Conservation (phyloP, 768 basidiomycete species). For the Podaxis sp. region DNA sequence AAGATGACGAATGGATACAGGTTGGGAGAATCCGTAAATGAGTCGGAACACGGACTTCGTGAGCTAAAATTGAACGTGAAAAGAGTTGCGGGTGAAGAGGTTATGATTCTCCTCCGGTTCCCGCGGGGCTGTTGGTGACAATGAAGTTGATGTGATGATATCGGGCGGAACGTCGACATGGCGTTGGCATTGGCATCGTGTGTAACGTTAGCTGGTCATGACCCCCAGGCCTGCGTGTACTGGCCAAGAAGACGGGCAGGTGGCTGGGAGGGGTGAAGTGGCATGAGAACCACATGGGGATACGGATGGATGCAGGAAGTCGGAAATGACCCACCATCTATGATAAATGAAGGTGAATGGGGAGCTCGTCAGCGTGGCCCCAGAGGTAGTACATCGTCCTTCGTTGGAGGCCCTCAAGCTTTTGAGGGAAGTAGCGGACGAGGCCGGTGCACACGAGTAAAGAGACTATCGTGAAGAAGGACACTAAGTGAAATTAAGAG, state of each 20-base stretch:
- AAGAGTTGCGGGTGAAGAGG: not conserved
- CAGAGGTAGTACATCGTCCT: constrained; percentile 48
- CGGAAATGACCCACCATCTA: not conserved
- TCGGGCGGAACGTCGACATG: too few relatives aligned
- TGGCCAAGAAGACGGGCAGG: not conserved
- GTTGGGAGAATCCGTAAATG: not conserved
- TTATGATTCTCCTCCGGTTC: not conserved
- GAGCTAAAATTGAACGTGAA: not conserved
- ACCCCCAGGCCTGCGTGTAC: too few relatives aligned
- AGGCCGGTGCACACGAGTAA: constrained; percentile 39
- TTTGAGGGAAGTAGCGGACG: constrained; percentile 44
- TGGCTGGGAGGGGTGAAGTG: not conserved
- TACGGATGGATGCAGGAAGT: not conserved
- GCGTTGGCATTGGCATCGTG: too few relatives aligned
- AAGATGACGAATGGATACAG: not conserved
- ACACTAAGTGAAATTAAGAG: constrained; percentile 28
- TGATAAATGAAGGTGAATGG: constrained; percentile 1
- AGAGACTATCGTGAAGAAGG: constrained; percentile 37
- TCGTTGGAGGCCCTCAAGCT: constrained; percentile 38
- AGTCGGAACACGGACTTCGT: not conserved
- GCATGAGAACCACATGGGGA: not conserved
- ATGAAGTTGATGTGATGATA: not conserved
- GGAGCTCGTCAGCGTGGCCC: constrained; percentile 40
- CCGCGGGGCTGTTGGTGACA: not conserved
- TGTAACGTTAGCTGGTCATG: too few relatives aligned